Conservation (phyloP, 2,329 filamentous ascomycete genomes). For the Dothidotthia symphoricarpi region DNA sequence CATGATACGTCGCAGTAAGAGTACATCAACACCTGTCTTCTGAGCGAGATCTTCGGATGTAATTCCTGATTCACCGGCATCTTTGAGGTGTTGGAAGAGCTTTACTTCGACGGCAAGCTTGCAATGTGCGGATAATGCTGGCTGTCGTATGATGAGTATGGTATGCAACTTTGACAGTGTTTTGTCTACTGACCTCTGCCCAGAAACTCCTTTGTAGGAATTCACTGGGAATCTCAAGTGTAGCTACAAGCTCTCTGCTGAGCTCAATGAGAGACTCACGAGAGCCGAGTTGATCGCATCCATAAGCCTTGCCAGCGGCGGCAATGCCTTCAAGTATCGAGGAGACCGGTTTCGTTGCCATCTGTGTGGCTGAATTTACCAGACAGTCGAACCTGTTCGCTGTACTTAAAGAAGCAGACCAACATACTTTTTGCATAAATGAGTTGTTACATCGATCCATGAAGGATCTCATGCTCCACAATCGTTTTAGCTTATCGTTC, state of each 20-base stretch:
- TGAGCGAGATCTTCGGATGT: conserved; percentile 24
- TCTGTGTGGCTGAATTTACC: not conserved
- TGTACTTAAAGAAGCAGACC: no score
- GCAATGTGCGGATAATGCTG: conserved; percentile 39
- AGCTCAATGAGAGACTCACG: conserved; percentile 42
- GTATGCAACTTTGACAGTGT: not conserved
- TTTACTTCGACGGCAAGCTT: conserved; percentile 40
- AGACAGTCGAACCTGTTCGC: no score
- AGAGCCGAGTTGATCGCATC: conserved; percentile 34
- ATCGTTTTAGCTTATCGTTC: no score
- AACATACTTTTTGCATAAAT: no score
- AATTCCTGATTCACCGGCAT: conserved; percentile 25
- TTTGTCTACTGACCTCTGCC: conserved; percentile 39
- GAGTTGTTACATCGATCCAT: no score
- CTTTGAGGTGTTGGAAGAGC: conserved; percentile 37
- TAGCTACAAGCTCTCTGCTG: conserved; percentile 36
- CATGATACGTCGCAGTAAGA: conserved; percentile 34
- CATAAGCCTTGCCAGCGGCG: conserved; percentile 32
- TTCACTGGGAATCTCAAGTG: conserved; percentile 43
- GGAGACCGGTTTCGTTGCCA: conserved; percentile 11
- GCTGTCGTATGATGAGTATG: conserved; percentile 16
- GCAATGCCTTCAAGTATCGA: conserved; percentile 15
- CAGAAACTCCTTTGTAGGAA: conserved; percentile 40
- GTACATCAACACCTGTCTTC: conserved; percentile 30
- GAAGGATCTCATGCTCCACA: no score